Conservation (phyloP, 495 filamentous ascomycete genomes). For the Hypomontagnella monticulosa region DNA sequence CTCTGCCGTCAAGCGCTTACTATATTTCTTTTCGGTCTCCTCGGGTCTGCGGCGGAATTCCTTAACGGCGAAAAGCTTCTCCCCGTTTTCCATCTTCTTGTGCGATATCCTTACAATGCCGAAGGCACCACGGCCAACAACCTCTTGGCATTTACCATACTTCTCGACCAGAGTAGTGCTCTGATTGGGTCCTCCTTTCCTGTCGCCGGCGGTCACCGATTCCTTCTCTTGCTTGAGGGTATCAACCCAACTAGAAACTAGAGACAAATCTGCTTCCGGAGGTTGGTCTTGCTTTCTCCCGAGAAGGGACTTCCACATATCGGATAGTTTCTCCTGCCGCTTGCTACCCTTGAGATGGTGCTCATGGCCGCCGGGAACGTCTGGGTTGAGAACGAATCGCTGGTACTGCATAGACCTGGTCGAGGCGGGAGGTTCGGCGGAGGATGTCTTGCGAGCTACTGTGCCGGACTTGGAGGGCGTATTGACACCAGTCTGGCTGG, state of each 20-base stretch:
- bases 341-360: constrained; percentile 88
- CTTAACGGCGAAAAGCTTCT: constrained; percentile 97
- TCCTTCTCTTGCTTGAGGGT: constrained; percentile 90
- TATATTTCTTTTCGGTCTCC: constrained; percentile 95
- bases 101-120: constrained; percentile 99
- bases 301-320: constrained; percentile 86
- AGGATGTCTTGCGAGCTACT: constrained; percentile 42
- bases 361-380: constrained; percentile 72
- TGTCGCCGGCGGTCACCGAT: constrained; percentile 67
- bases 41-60: constrained; percentile 95
- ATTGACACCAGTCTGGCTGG: constrained; percentile 32
- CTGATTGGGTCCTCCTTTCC: constrained; percentile 78
- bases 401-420: constrained; percentile 44
- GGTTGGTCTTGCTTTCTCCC: constrained; percentile 79
- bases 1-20: constrained; percentile 97
- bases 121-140: constrained; percentile 97
- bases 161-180: constrained; percentile 91
- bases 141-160: constrained; percentile 98
- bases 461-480: constrained; percentile 37
- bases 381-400: constrained; percentile 55
- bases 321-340: constrained; percentile 94
- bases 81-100: constrained; percentile 88
- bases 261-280: constrained; percentile 82
- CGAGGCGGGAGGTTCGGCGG: constrained; percentile 44
- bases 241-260: constrained; percentile 96